Evolutionary conservation across 768 basidiomycete genomes (phyloP), one percentile per base, ranked within the genome.

Genomic region (Mrakia frigida): DNA sequence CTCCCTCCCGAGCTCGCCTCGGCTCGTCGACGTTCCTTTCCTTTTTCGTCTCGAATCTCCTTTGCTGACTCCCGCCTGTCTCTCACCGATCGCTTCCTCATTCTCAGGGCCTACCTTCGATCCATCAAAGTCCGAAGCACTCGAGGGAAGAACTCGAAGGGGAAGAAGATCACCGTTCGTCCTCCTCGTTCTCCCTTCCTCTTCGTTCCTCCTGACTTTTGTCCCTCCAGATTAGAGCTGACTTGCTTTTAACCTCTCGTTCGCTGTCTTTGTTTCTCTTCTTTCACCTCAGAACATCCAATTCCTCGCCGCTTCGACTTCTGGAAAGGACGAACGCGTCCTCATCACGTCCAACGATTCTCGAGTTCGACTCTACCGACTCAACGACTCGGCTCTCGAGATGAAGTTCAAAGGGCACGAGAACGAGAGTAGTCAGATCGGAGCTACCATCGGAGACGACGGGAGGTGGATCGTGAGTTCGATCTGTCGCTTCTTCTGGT

Each of bases 291-390:
- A 75, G 74, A 68, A 61, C 59, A 50, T 75, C 16, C 74, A 75
- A 61, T 75, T 70, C 50, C 52, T 75, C 31, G 52, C 74, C n/a
- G 25, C 53, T 6, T 74, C 73, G 10, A 33, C 73, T 10, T 72
- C 61, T 43, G 46, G 59, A 33, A 53, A 31, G 28, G 76, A 75
- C 52, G 80, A 81, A 33, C 73, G 80, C 1, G 63, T 82, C 18
- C 79, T 82, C 31, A 77, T 81, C 43, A 79, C 82, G 31, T 80
- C 77, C 43, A 82, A 82, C 75, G 82, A 81, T 67, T 80, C 80
- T 21, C 75, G 80, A 9, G 65, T 81, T 28, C 76, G 82, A 7
- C 60, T 82, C n/a, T 82, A 78, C 71, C 76, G 80, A 18, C 70
- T 79, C 7, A 37, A 78, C 76, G 73, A 80, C 79, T 33, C 35